Base-by-base conservation (phyloP, 2,329 filamentous ascomycete genomes). In the Phialophora tarda region DNA sequence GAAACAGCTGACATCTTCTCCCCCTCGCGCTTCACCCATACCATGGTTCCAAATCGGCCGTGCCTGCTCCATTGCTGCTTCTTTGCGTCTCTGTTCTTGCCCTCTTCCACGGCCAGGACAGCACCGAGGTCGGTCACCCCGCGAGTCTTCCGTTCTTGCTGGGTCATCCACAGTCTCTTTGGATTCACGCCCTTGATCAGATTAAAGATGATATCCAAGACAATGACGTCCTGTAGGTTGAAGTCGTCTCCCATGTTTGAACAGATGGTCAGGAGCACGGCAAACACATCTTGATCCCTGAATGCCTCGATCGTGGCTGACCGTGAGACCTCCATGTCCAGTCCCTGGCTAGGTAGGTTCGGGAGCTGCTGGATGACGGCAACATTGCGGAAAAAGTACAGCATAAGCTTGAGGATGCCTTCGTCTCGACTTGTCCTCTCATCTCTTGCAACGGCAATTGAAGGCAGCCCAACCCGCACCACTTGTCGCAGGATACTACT, bases 221-320 rank as follows among this genome's bases (percentile, higher is more conserved):
- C 79, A n/a, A 93, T 85, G 1, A 94, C 88, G 75, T 98, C 94
- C 72, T 98, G 92, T 17, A 89, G 88, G 68, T 90, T 88, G 77
- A 97, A 99, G 73, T 98, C 94, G 48, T 97, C 93, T 38, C 91
- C 92, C 82, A 97, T 94, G 69, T 94, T 96, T 1, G 93, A 97
- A 12, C 92, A 91, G 56, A 99, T 82, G 0, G 93, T 96, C 60
- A 98, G 82, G 24, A 99, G 80, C 2, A 96, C 84, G 62, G 92
- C 87, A 73, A 98, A 91, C 24, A 97, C 91, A 76, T 97, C 93
- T 77, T 99, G 95, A 70, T 90, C 89, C 44, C 94, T 88, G 73
- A 97, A 97, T 1, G 91, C 90, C 73, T 96, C 91, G 67, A 98
- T 93, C 0, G 92, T 91, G 8, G 91, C 88, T 2, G 93, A 96